A percentile compares a stretch with the other conserved stretches of the same genome.
phyloP scores from a whole-genome alignment of 148 eudicot genomes.

The Polygonum aviculare region DNA sequence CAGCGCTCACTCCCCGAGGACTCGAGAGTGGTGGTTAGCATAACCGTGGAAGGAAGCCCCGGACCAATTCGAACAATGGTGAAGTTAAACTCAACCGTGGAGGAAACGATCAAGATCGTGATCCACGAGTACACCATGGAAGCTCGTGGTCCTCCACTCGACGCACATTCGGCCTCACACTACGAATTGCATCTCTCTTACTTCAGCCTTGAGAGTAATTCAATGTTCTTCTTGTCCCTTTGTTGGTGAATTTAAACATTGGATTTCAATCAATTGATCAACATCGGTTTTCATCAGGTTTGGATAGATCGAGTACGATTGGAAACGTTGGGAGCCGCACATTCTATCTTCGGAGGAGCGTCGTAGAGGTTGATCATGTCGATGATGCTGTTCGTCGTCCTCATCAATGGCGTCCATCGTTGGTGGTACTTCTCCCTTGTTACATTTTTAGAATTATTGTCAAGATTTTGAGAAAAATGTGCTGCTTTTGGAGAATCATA shows the following conservation, averaged over 20 bases:
- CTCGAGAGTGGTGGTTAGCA: conserved; percentile 68
- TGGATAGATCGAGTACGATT: conserved; percentile 50
- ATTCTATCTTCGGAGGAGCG: conserved; percentile 43
- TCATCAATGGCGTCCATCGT: conserved; percentile 8
- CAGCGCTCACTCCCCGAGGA: conserved; percentile 25
- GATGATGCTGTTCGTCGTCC: conserved; percentile 2
- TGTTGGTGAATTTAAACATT: neutral
- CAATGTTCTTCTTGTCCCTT: neutral
- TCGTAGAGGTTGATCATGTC: conserved; percentile 12
- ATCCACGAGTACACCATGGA: conserved; percentile 48
- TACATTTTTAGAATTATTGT: conserved; percentile 24
- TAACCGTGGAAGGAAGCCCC: conserved; percentile 76
- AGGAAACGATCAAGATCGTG: conserved; percentile 63
- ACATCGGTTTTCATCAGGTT: conserved; percentile 26
- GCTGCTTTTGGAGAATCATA: conserved; percentile 49
- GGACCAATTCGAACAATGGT: conserved; percentile 71
- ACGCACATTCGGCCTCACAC: conserved; percentile 26
- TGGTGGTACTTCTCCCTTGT: conserved; percentile 17
- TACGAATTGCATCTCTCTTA: conserved; percentile 62
- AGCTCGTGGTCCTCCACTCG: conserved; percentile 61
- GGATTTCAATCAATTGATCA: neutral
- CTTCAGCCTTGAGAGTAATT: conserved; percentile 75
- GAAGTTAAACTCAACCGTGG: conserved; percentile 67
- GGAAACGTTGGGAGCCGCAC: conserved; percentile 73
- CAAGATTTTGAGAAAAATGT: conserved; percentile 33